Evolutionary conservation across 148 eudicot species (phyloP), one percentile per base, ranked within the genome.

Genomic region (Silene latifolia): DNA sequence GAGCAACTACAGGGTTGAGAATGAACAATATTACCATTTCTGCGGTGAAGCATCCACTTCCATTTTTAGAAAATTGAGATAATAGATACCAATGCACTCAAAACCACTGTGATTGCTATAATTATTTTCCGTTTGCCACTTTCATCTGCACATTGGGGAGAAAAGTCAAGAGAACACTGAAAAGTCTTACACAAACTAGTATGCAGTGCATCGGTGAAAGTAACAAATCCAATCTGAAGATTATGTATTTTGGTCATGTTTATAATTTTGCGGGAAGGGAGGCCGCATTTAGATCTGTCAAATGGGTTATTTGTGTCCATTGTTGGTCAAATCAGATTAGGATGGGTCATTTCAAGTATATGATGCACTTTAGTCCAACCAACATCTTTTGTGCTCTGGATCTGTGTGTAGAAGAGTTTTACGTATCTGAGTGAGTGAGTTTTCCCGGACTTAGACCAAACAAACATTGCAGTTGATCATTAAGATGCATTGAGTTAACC

Each of bases 141-240:
- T 44, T 57, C 73, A 35, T 72, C 85, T 82, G 71, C 64, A 67
- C 67, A 62, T 47, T 76, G 1, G 72, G 39, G 13, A 47, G 39
- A 56, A 67, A 66, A 89, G 84, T 5, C 79, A 15, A 51, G 18
- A 51, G 56, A 51, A n/a, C n/a, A n/a, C n/a, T n/a, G n/a, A n/a
- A n/a, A n/a, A 10, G 54, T 48, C 15, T 48, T 12, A 51, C 56
- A 51, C 4, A 51, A 51, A 3, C 17, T 51, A 51, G 56, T 51
- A 51, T 0, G 44, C 44, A 0, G 44, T 39, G 6, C 0, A 12
- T 51, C 5, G 17, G 56, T 51, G 56, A 51, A 3, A 51, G 15
- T 51, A 51, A 14, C 56, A 13, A 39, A 39, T 39, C 8, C 5
- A 39, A 7, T 39, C 44, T 39, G 6, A 39, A 39, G 44, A 39